A percentile compares a stretch with the other conserved stretches of the same genome.
These are phyloP conservation scores for Talaromyces pinophilus DNA, from an alignment of 2,329 filamentous ascomycete genomes.

Conservation along the genomic window DNA sequence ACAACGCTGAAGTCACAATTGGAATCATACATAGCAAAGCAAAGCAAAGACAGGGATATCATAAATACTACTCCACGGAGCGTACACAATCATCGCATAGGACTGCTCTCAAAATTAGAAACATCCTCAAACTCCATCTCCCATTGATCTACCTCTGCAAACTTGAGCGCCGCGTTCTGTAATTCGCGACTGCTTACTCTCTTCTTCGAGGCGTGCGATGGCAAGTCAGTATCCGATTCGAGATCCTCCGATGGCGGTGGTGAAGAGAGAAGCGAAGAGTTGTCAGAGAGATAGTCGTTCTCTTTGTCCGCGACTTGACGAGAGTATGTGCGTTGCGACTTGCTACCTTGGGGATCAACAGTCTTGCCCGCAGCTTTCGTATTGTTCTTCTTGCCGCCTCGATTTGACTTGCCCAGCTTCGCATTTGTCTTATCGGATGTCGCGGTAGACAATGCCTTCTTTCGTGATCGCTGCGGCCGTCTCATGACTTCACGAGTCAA, in stretches of 20 bases:
- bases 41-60: background rate
- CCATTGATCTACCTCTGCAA: slow-evolving; percentile 47
- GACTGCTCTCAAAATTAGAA: slow-evolving; percentile 19
- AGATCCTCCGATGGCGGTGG: slow-evolving; percentile 34
- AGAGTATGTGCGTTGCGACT: slow-evolving; percentile 24
- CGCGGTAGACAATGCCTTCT: slow-evolving; percentile 28
- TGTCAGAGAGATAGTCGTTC: slow-evolving; percentile 33
- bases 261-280: slow-evolving; percentile 39
- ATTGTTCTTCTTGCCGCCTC: slow-evolving; percentile 26
- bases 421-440: slow-evolving; percentile 28
- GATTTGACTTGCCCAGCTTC: slow-evolving; percentile 25
- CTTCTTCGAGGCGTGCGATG: slow-evolving; percentile 21
- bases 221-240: slow-evolving; percentile 28
- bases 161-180: slow-evolving; percentile 39
- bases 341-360: slow-evolving; percentile 1
- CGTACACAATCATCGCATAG: slow-evolving; percentile 15
- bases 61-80: background rate
- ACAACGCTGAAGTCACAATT: background rate
- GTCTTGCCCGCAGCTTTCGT: background rate
- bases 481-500: slow-evolving; percentile 28
- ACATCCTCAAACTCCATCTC: slow-evolving; percentile 49
- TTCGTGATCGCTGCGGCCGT: slow-evolving; percentile 25
- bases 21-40: slow-evolving; percentile 5
- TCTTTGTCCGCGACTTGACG: slow-evolving; percentile 33
- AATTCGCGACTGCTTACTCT: slow-evolving; percentile 41